Base-by-base conservation (phyloP, 371 early-diverging fungal species). In the Lichtheimia ornata region DNA sequence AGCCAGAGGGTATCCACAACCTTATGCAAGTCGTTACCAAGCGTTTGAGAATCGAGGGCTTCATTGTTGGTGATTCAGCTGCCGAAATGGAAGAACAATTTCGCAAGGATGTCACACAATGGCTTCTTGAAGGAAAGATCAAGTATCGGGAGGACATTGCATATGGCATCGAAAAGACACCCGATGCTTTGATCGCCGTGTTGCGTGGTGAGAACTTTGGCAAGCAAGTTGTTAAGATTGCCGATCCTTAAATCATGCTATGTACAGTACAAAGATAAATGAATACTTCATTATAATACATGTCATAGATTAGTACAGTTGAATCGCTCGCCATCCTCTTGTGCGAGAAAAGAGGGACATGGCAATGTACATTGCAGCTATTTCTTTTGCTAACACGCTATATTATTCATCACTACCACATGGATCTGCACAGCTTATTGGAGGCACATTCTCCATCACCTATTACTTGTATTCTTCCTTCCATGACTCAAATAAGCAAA, bases 201-300 rank as follows among this genome's bases (percentile, higher is more conserved):
- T 81, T 93, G 63, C 83, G 84, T 55, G 94, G 94, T 44, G 81
- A 72, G n/a, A 94, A 94, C 80, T 86, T 87, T 62, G 96, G 96
- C 61, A 95, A 95, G 84, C 82, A 87, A 73, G 69, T 93, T 25
- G 82, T 95, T 66, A 87, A 91, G 72, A 84, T 89, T 67, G 81
- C 80, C 27, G 73, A 78, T 50, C 56, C 71, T 53, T 76, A 76
- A 71, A 28, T 28, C 83, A 0, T 55, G 22, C 22, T 22, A n/a
- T n/a, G n/a, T n/a, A n/a, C n/a, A 1, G 22, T 22, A 22, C 22
- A 22, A 22, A 22, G 22, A 22, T 22, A 22, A 22, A 22, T 22
- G 22, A 22, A 22, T 22, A 2, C 22, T 22, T 22, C 2, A 22
- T 22, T 22, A 22, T 22, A 2, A 22, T 22, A 22, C 22, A 22